Conservation (phyloP, 768 basidiomycete species). For the Tricholoma sp. region DNA sequence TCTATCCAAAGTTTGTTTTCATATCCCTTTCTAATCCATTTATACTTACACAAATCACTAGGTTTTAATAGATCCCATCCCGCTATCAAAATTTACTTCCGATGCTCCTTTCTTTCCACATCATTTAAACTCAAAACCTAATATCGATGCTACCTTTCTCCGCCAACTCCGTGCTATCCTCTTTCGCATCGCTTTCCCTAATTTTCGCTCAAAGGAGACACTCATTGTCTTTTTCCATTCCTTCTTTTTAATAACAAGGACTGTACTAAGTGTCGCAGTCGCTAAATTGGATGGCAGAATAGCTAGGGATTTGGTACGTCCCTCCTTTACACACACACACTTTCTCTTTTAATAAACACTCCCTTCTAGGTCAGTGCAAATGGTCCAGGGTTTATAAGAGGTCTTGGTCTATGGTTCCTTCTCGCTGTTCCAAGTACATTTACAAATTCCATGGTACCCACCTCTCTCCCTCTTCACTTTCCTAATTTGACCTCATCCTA, state of each 20-base stretch:
- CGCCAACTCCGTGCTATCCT: slow-evolving; percentile 71
- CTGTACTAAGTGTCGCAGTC: slow-evolving; percentile 82
- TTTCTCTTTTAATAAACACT: not conserved
- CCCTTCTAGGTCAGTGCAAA: slow-evolving; percentile 65
- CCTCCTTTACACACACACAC: not conserved
- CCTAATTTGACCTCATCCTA: too few relatives aligned
- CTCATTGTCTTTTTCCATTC: slow-evolving; percentile 75
- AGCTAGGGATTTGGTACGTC: slow-evolving; percentile 75
- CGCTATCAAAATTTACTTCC: slow-evolving; percentile 39
- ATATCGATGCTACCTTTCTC: slow-evolving; percentile 65
- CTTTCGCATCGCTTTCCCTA: slow-evolving; percentile 64
- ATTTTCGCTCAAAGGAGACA: slow-evolving; percentile 60
- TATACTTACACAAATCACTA: slow-evolving; percentile 10
- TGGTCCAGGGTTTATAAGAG: slow-evolving; percentile 74
- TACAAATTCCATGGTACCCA: slow-evolving; percentile 84
- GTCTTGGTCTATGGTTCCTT: slow-evolving; percentile 83
- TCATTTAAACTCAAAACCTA: slow-evolving; percentile 45
- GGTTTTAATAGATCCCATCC: slow-evolving; percentile 45
- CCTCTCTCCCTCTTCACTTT: not conserved
- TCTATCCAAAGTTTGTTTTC: slow-evolving; percentile 52
- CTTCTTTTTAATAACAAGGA: slow-evolving; percentile 78
- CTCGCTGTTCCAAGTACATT: slow-evolving; percentile 91
- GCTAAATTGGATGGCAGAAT: slow-evolving; percentile 87
- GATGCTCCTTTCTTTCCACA: slow-evolving; percentile 60
- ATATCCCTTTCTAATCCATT: not conserved